Conservation (phyloP, 495 filamentous ascomycete genomes). For the Lophiostoma macrostomum region DNA sequence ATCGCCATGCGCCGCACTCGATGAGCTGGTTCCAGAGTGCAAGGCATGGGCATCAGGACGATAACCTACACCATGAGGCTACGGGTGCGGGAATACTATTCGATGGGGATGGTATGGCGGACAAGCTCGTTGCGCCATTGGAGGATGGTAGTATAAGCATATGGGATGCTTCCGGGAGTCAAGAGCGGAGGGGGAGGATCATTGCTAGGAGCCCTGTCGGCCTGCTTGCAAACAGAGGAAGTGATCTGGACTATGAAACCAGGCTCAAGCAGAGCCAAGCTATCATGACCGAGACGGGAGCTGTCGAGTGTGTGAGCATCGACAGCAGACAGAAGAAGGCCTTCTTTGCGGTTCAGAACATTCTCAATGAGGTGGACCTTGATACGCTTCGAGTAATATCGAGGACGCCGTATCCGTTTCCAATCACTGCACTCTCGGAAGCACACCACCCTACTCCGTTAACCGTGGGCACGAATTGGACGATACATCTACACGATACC, state of each 20-base stretch:
- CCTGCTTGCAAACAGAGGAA: slow-evolving; percentile 48
- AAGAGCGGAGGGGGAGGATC: slow-evolving; percentile 59
- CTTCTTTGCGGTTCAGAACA: slow-evolving; percentile 72
- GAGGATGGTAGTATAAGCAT: slow-evolving; percentile 83
- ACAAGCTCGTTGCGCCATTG: slow-evolving; percentile 71
- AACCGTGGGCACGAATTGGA: slow-evolving; percentile 79
- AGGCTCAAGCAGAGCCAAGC: slow-evolving; percentile 41
- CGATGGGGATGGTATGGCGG: slow-evolving; percentile 48
- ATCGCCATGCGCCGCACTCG: slow-evolving; percentile 69
- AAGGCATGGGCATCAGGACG: slow-evolving; percentile 36
- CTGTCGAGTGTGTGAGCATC: slow-evolving; percentile 80
- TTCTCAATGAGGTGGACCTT: slow-evolving; percentile 81
- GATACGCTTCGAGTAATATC: slow-evolving; percentile 68
- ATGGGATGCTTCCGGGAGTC: slow-evolving; percentile 72
- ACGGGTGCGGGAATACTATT: slow-evolving; percentile 66
- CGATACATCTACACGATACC: slow-evolving; percentile 81
- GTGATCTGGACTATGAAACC: slow-evolving; percentile 40
- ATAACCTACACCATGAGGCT: slow-evolving; percentile 45
- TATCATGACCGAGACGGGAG: slow-evolving; percentile 59
- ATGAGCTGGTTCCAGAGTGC: slow-evolving; percentile 63
- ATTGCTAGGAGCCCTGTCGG: slow-evolving; percentile 62
- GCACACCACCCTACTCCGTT: slow-evolving; percentile 69
- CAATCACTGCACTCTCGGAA: slow-evolving; percentile 79
- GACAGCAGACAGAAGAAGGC: slow-evolving; percentile 67
- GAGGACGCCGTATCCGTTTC: slow-evolving; percentile 72